Evolutionary conservation across 2,329 filamentous ascomycete species (phyloP).

Genomic region (Nectriaceae sp.): DNA sequence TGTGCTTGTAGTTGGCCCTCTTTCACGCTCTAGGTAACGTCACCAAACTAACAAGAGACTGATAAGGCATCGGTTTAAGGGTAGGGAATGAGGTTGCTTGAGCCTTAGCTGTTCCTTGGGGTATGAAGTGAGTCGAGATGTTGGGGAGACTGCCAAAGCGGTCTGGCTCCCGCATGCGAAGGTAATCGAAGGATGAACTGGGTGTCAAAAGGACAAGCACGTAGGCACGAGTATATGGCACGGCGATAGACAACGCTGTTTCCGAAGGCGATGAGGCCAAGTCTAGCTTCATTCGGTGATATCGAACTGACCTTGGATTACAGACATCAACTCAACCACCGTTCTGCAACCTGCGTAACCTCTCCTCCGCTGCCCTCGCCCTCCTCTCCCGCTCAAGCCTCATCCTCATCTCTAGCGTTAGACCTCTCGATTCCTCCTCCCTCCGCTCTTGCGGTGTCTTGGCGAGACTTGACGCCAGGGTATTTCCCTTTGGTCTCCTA

Average conservation of each 20-base stretch:
- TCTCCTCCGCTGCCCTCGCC: slow-evolving; percentile 88
- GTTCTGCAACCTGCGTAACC: slow-evolving; percentile 64
- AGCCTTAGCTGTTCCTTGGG: no score
- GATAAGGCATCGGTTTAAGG: no score
- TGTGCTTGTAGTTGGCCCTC: no score
- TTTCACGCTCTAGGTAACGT: no score
- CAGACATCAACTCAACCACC: slow-evolving; percentile 18
- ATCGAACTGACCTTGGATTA: neutral
- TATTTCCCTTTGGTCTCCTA: slow-evolving; percentile 54
- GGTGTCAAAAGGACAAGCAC: no score
- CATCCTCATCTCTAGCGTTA: slow-evolving; percentile 86
- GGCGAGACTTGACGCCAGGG: slow-evolving; percentile 53
- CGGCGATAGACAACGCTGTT: no score
- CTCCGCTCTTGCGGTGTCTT: slow-evolving; percentile 80
- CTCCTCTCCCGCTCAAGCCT: slow-evolving; percentile 84
- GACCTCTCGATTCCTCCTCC: slow-evolving; percentile 79
- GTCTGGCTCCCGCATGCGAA: neutral
- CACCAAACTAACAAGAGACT: no score
- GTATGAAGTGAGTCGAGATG: no score
- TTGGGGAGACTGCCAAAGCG: neutral
- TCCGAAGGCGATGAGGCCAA: neutral
- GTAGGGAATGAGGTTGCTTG: no score
- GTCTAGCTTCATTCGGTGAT: neutral
- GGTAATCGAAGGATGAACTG: neutral
- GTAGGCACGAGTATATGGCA: no score